Evolutionary conservation across 441 rosid species (phyloP), one percentile per base, ranked within the genome.

Genomic region (Geranium incanum): DNA sequence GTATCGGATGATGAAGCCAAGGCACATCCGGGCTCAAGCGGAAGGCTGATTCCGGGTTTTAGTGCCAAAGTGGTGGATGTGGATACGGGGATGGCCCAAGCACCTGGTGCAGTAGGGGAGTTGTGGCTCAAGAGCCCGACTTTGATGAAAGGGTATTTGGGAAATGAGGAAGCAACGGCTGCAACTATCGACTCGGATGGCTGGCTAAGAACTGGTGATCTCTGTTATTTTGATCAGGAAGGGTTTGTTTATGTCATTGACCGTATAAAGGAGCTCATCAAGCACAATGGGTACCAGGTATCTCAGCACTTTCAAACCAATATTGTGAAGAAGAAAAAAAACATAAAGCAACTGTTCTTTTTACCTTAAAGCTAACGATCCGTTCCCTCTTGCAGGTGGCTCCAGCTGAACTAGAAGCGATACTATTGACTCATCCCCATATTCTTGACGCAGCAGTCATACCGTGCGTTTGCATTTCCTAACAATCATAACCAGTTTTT

Each of bases 151-250:
- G 89, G 87, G 23, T 82, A 89, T 67, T 75, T 86, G 68, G 33
- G 73, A 70, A 86, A 84, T 9, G 78, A 78, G 70, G 87, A 83
- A 65, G 91, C 80, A 0, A 81, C 82, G 70, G 87, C 82, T 60
- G 91, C 80, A 0, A 81, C 82, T 0, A 12, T 89, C 37, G 76
- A 74, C 72, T 38, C 74, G 3, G 88, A 83, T 4, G 88, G 91
- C 33, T 89, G 94, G 91, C 72, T 87, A 21, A 87, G 68, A 76
- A 86, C 91, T 12, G 94, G 90, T 38, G 91, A 89, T 79, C 87
- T 84, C 0, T 78, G 89, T 73, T 89, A 83, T 72, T 77, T 89
- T 71, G 82, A 89, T 67, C 83, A 78, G n/a, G 83, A 83, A 67
- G 94, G 90, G n/a, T 86, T 75, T 73, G 73, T 86, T 28, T 78